These are phyloP conservation scores for Schwanniomyces pseudopolymorphus DNA, from an alignment of 805 yeast species.

Conservation along the genomic window DNA sequence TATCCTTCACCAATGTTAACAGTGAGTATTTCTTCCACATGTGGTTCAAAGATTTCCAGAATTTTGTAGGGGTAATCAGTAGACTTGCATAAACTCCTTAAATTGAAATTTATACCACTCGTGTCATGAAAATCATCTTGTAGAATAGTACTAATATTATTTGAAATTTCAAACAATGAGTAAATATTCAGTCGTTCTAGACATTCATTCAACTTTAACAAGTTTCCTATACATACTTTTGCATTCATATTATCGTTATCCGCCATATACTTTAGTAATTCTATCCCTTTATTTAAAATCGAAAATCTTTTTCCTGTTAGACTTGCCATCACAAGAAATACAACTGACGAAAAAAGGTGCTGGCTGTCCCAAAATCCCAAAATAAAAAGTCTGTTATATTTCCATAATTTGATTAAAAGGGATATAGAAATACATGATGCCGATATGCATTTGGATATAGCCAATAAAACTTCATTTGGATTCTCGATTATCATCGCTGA, in stretches of 20 bases:
- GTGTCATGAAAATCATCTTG: background rate
- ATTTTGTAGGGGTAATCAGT: background rate
- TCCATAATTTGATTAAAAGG: slow-evolving; percentile 26
- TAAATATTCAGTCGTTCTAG: slow-evolving; percentile 7
- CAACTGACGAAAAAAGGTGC: slow-evolving; percentile 33
- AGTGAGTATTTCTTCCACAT: background rate
- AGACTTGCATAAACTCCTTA: background rate
- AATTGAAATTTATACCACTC: background rate
- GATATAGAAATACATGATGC: slow-evolving; percentile 32
- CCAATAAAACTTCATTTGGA: slow-evolving; percentile 20
- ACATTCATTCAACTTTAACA: slow-evolving; percentile 23
- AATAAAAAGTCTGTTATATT: slow-evolving; percentile 26
- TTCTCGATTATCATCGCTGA: slow-evolving; percentile 21
- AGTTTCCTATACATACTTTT: slow-evolving; percentile 25
- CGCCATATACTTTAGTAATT: slow-evolving; percentile 35
- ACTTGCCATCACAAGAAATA: slow-evolving; percentile 26
- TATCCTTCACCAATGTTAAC: background rate
- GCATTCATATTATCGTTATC: slow-evolving; percentile 36
- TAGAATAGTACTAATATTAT: background rate
- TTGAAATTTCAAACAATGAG: background rate
- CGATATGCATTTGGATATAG: slow-evolving; percentile 26
- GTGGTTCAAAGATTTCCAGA: background rate
- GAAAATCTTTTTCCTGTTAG: slow-evolving; percentile 16
- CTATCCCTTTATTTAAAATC: slow-evolving; percentile 25
- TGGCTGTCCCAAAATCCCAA: slow-evolving; percentile 43